A percentile compares a stretch with the other conserved stretches of the same genome.
Evolutionary conservation across 306 rosid species (phyloP).

Genomic region (Lotus japonicus): DNA sequence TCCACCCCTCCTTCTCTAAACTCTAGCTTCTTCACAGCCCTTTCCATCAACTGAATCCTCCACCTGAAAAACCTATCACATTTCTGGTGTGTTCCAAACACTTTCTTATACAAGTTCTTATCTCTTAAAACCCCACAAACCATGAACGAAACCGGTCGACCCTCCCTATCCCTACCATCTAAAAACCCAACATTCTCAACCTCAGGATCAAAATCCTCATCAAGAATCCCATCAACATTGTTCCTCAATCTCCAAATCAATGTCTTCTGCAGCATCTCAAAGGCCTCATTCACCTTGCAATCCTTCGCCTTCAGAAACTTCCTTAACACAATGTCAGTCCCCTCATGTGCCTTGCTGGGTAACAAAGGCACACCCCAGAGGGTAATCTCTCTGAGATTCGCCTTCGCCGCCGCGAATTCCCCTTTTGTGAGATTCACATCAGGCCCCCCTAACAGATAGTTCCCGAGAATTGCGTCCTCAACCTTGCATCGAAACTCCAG

Average conservation of each 20-base stretch:
- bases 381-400: slow-evolving; percentile 32
- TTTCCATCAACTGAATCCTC: slow-evolving; percentile 60
- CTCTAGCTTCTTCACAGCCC: slow-evolving; percentile 31
- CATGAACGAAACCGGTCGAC: slow-evolving; percentile 54
- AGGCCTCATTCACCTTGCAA: slow-evolving; percentile 54
- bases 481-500: slow-evolving; percentile 61
- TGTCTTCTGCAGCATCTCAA: slow-evolving; percentile 58
- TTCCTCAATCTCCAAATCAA: slow-evolving; percentile 53
- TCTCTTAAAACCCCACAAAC: slow-evolving; percentile 42
- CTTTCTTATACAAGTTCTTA: slow-evolving; percentile 24
- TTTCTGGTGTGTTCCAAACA: slow-evolving; percentile 44
- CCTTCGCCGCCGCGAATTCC: slow-evolving; percentile 10
- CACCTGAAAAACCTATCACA: slow-evolving; percentile 47
- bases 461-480: slow-evolving; percentile 65
- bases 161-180: slow-evolving; percentile 49
- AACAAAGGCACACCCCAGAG: slow-evolving; percentile 84
- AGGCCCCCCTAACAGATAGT: slow-evolving; percentile 42
- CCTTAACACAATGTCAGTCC: slow-evolving; percentile 50
- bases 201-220: slow-evolving; percentile 32
- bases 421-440: not conserved
- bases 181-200: slow-evolving; percentile 24
- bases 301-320: slow-evolving; percentile 75
- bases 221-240: slow-evolving; percentile 13
- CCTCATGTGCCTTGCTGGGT: slow-evolving; percentile 73
- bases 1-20: slow-evolving; percentile 63